Conservation (phyloP, 2,329 filamentous ascomycete species). For the Fusarium hainanense region DNA sequence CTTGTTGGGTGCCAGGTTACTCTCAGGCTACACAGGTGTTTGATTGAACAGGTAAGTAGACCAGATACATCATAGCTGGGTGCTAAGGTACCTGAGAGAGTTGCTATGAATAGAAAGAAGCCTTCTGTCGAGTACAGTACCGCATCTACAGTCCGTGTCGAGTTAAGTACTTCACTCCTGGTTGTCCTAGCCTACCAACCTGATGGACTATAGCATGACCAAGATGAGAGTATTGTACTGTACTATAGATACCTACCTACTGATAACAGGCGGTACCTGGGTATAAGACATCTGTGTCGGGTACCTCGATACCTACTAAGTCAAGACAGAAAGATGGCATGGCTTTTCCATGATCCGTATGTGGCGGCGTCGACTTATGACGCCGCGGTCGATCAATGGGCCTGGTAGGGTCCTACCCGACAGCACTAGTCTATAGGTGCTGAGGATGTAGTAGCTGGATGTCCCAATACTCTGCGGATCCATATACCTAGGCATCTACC, state of each 20-base stretch:
- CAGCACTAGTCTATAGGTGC: not conserved
- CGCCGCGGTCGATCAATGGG: constrained; percentile 31
- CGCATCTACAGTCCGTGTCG: no score
- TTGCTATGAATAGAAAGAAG: no score
- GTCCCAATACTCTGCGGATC: no score
- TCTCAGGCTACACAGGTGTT: not conserved
- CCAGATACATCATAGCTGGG: constrained; percentile 10
- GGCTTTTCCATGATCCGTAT: constrained; percentile 5
- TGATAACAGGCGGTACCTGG: no score
- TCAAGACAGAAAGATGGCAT: constrained; percentile 9
- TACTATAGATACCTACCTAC: no score
- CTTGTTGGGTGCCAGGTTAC: constrained; percentile 14
- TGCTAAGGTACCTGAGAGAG: no score
- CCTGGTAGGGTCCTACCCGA: not conserved
- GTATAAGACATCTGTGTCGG: no score
- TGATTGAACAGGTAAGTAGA: not conserved
- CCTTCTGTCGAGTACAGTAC: no score
- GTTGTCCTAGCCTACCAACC: no score
- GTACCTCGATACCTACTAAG: not conserved
- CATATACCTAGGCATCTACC: no score
- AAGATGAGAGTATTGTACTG: not conserved
- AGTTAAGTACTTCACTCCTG: no score
- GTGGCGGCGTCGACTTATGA: constrained; percentile 33
- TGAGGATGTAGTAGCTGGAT: not conserved
- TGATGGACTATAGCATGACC: not conserved